These are phyloP conservation scores for Sporothrix dimorphospora DNA, from an alignment of 2,329 filamentous ascomycete species.

Conservation along the genomic window DNA sequence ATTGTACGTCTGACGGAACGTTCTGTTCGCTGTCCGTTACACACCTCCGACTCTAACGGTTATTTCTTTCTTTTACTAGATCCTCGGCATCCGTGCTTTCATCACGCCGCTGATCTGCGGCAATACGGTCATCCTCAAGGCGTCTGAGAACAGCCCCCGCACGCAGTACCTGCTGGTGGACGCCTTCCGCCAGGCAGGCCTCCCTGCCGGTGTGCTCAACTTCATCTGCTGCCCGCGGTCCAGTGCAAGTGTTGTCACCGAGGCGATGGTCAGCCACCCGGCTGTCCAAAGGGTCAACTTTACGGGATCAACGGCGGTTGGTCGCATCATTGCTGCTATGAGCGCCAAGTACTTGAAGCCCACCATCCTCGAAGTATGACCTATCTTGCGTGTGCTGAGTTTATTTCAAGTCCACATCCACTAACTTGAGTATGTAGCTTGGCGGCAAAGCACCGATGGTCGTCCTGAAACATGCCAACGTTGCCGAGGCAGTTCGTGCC, in stretches of 20 bases:
- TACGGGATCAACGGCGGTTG: neutral
- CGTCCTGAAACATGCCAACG: conserved; percentile 65
- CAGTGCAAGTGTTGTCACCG: neutral
- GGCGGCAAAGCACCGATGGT: conserved; percentile 71
- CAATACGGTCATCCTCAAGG: neutral
- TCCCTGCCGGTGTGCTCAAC: neutral
- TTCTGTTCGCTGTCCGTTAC: too few species aligned
- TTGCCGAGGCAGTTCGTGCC: conserved; percentile 69
- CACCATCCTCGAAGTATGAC: neutral
- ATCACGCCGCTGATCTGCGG: neutral
- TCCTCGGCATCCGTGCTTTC: neutral
- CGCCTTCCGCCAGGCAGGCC: neutral
- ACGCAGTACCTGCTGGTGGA: neutral
- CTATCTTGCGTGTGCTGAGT: neutral
- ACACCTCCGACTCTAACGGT: too few species aligned
- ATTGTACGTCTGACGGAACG: neutral
- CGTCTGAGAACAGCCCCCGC: neutral
- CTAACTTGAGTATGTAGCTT: conserved; percentile 48
- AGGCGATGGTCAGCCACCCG: neutral
- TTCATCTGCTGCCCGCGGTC: neutral
- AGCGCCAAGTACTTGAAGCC: conserved; percentile 1
- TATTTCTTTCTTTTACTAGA: neutral
- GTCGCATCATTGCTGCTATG: neutral
- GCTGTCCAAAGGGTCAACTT: neutral
- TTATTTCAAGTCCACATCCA: neutral